Conservation (phyloP, 1,284 basidiomycete genomes). For the Ustanciosporium gigantosporum region DNA sequence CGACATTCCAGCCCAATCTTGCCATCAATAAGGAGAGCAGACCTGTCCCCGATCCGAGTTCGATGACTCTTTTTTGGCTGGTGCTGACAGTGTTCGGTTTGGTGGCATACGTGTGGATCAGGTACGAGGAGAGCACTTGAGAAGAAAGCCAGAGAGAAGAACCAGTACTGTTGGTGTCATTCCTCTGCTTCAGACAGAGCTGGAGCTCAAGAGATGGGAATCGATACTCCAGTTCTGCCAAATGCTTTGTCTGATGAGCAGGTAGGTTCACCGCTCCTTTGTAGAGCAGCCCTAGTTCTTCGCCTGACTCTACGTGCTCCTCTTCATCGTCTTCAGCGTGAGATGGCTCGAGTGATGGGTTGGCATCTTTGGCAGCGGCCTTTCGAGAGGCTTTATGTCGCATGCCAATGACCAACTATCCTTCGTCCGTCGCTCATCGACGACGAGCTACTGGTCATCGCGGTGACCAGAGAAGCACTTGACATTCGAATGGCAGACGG, state of each 20-base stretch:
- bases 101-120: constrained; percentile 16
- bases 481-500: too few relatives aligned
- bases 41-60: constrained; percentile 40
- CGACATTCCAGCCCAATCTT: constrained; percentile 73
- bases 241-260: constrained; percentile 38
- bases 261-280: constrained; percentile 26
- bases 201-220: constrained; percentile 19
- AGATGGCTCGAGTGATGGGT: background rate
- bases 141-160: constrained; percentile 44
- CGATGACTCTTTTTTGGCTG: constrained; percentile 5
- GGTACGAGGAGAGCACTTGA: constrained; percentile 31
- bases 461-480: too few relatives aligned
- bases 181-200: constrained; percentile 17
- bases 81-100: too few relatives aligned
- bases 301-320: background rate
- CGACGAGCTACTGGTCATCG: too few relatives aligned
- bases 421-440: too few relatives aligned
- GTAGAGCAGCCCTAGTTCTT: background rate
- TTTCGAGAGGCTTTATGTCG: too few relatives aligned
- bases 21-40: constrained; percentile 68
- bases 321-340: background rate
- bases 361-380: too few relatives aligned
- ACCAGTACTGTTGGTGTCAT: constrained; percentile 38
- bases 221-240: constrained; percentile 21
- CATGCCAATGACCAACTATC: too few relatives aligned